These are phyloP conservation scores for Ochetophila trinervis DNA, from an alignment of 306 rosid species.

Conservation along the genomic window DNA sequence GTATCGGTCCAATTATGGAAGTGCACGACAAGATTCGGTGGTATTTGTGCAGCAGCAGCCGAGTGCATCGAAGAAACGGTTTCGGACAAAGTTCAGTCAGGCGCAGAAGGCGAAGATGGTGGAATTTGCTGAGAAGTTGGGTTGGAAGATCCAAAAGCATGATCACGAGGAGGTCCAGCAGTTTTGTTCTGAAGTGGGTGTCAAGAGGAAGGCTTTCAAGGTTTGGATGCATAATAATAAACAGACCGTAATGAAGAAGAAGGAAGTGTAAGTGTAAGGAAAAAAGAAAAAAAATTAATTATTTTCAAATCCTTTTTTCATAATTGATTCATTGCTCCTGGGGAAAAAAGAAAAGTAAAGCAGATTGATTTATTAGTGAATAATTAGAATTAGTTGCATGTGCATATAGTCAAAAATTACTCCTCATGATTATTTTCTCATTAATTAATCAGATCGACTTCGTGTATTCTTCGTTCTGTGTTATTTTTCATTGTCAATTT, in stretches of 20 bases:
- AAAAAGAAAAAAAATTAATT: no score
- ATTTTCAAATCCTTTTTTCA: background rate
- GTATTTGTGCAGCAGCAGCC: slow-evolving; percentile 24
- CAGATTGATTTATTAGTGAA: background rate
- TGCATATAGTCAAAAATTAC: background rate
- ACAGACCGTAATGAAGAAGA: slow-evolving; percentile 70
- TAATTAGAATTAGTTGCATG: slow-evolving; percentile 3
- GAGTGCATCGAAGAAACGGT: slow-evolving; percentile 62
- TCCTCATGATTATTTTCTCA: no score
- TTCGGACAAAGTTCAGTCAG: slow-evolving; percentile 70
- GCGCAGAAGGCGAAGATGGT: slow-evolving; percentile 79
- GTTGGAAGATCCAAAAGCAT: slow-evolving; percentile 90
- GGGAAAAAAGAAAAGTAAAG: background rate
- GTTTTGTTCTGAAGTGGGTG: slow-evolving; percentile 70
- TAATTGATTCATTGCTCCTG: background rate
- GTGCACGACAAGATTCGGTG: background rate
- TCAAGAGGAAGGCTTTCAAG: slow-evolving; percentile 76
- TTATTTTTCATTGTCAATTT: background rate
- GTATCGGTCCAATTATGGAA: slow-evolving; percentile 36
- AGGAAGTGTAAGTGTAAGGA: slow-evolving; percentile 45
- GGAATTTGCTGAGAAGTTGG: slow-evolving; percentile 81
- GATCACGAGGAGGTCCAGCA: slow-evolving; percentile 80
- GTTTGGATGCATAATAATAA: slow-evolving; percentile 99
- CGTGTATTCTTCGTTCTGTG: background rate
- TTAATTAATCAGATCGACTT: background rate